Conservation (phyloP, 352 stramenopile species). For the Phytophthora nicotianae region DNA sequence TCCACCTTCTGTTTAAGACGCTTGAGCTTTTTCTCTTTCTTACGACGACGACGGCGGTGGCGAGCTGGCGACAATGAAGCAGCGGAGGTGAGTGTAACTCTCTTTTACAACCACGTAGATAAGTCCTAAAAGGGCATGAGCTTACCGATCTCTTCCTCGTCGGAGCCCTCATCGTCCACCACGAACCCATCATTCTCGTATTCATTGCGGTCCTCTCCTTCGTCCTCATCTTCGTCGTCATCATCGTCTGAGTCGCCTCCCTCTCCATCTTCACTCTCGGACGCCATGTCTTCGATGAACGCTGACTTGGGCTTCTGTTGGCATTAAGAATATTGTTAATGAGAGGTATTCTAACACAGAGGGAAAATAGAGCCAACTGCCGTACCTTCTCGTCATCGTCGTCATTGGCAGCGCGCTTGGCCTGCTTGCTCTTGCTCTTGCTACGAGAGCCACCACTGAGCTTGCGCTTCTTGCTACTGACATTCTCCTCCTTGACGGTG, state of each 20-base stretch:
- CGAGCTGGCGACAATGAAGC: constrained; percentile 39
- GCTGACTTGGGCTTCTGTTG: constrained; percentile 74
- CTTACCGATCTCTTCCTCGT: constrained; percentile 72
- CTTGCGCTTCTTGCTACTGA: constrained; percentile 70
- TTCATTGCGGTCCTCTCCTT: constrained; percentile 86
- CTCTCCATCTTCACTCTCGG: constrained; percentile 82
- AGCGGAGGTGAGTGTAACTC: constrained; percentile 13
- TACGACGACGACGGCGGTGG: constrained; percentile 72
- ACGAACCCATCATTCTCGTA: constrained; percentile 92
- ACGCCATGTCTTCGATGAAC: constrained; percentile 91
- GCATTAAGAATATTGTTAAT: constrained; percentile 9
- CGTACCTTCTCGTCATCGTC: constrained; percentile 71
- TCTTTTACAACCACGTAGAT: constrained; percentile 7
- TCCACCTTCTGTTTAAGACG: constrained; percentile 89
- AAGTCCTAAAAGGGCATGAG: too few relatives aligned
- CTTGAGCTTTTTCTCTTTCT: constrained; percentile 90
- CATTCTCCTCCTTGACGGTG: constrained; percentile 46
- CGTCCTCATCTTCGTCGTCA: constrained; percentile 83
- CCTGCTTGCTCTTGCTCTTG: constrained; percentile 60
- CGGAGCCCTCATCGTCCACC: constrained; percentile 81
- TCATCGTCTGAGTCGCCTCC: constrained; percentile 64
- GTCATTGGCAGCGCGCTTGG: constrained; percentile 67
- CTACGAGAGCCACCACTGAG: constrained; percentile 32
- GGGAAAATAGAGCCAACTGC: neutral
- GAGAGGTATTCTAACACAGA: constrained; percentile 10